A percentile compares a stretch with the other conserved stretches of the same genome.
Conservation (phyloP, 176 grass and related monocot species). For the Cenchrus americanus region DNA sequence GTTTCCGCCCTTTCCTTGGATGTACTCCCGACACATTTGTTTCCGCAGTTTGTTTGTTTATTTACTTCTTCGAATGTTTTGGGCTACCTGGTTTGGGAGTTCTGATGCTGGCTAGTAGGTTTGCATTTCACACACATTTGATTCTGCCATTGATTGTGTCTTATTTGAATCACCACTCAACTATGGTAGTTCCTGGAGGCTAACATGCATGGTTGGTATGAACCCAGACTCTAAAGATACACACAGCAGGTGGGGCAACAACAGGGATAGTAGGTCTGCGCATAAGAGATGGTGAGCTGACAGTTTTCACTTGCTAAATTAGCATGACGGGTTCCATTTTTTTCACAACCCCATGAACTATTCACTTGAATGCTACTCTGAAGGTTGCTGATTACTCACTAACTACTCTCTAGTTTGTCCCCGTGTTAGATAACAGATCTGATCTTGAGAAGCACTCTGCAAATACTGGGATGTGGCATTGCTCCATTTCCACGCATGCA, state of each 20-base stretch:
- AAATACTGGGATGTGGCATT: constrained; percentile 55
- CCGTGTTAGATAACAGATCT: constrained; percentile 34
- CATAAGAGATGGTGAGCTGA: constrained; percentile 43
- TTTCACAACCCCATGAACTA: neutral
- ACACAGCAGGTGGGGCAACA: neutral
- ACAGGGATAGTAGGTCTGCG: neutral
- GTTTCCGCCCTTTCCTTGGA: too few relatives aligned
- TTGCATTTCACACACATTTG: too few relatives aligned
- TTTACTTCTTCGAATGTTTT: too few relatives aligned
- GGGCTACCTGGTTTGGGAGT: too few relatives aligned
- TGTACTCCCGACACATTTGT: too few relatives aligned
- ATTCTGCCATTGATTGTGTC: too few relatives aligned
- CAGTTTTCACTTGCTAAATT: neutral
- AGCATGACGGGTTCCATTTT: neutral
- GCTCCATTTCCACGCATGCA: constrained; percentile 62
- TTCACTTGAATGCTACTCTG: neutral
- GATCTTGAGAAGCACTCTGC: constrained; percentile 26
- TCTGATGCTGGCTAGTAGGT: too few relatives aligned
- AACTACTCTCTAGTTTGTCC: constrained; percentile 49
- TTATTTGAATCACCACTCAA: too few relatives aligned
- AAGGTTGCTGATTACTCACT: constrained; percentile 19
- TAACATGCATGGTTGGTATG: neutral
- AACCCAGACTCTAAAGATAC: constrained; percentile 15
- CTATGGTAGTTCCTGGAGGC: constrained; percentile 2
- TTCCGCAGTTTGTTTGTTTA: too few relatives aligned